Evolutionary conservation across 2,329 filamentous ascomycete species (phyloP).

Genomic region (Aureobasidium sp.): DNA sequence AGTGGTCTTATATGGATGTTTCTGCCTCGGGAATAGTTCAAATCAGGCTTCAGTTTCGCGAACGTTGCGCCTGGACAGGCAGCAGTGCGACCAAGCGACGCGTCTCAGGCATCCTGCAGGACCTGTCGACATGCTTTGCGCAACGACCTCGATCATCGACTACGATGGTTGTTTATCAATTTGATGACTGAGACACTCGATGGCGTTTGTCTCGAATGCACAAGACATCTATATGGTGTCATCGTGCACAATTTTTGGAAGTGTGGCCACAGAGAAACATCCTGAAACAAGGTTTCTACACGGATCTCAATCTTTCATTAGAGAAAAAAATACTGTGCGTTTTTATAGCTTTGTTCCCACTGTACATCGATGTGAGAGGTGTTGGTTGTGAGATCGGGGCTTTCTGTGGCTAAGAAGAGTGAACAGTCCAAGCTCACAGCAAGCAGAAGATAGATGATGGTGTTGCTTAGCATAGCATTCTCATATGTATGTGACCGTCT

Average conservation of each 20-base stretch:
- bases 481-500: background rate
- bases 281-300: background rate
- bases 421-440: too few relatives aligned
- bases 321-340: background rate
- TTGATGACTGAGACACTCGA: too few relatives aligned
- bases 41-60: background rate
- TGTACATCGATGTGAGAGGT: background rate
- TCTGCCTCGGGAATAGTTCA: too few relatives aligned
- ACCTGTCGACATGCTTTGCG: too few relatives aligned
- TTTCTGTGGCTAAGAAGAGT: background rate
- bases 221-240: too few relatives aligned
- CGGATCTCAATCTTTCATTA: background rate
- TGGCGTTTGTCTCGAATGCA: too few relatives aligned
- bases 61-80: background rate
- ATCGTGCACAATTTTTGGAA: too few relatives aligned
- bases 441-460: too few relatives aligned
- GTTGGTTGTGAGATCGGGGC: background rate
- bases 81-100: background rate
- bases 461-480: too few relatives aligned
- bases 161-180: too few relatives aligned
- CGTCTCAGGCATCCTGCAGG: background rate
- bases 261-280: background rate
- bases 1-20: too few relatives aligned
- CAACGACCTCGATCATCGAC: too few relatives aligned
- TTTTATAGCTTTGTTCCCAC: background rate